Base-by-base conservation (phyloP, 208 protist species). In the Leishmania lainsoni region DNA sequence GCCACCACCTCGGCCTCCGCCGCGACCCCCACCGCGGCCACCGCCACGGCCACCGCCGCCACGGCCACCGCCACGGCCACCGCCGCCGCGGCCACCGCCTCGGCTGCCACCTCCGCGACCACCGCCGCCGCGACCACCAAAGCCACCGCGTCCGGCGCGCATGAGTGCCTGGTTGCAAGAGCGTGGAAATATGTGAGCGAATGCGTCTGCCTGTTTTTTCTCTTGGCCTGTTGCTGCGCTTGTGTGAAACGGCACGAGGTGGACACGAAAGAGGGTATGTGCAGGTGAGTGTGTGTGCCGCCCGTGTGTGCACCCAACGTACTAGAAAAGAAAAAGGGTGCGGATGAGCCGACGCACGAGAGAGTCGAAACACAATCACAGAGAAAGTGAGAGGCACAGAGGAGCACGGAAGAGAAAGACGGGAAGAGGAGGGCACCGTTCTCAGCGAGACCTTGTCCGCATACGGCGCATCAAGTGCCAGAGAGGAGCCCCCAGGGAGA, bases 1-100 rank as follows among this genome's bases (percentile, higher is more conserved):
- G 61, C 93, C 61, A 52, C 94, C 83, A 58, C 91, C 83, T 65
- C 91, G 63, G 26, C 94, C 83, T 58, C 94, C 77, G 63, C 94
- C 78, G 35, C 93, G 69, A 68, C 94, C 80, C 26, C 94, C 83
- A 75, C 92, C 83, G 35, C 92, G 45, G 56, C 91, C 78, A 73
- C 94, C 83, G 48, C 92, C 76, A 49, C 90, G 74, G 51, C 90
- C 76, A 79, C 91, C 88, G 61, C 93, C 76, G 45, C 89, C 66
- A 54, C 91, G 80, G 51, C 91, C 78, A n/a, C 89, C 80, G 14
- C 92, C 87, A 45, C 87, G 42, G 45, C 92, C 87, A n/a, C 91
- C 80, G 48, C 84, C 68, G 48, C 87, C 73, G 66, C 84, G 68
- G 42, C 86, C 65, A 48, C 86, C 79, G 35, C 86, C 54, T 45